Evolutionary conservation across 495 filamentous ascomycete genomes (phyloP), one percentile per base, ranked within the genome.

Genomic region (Penicillium coffeae): DNA sequence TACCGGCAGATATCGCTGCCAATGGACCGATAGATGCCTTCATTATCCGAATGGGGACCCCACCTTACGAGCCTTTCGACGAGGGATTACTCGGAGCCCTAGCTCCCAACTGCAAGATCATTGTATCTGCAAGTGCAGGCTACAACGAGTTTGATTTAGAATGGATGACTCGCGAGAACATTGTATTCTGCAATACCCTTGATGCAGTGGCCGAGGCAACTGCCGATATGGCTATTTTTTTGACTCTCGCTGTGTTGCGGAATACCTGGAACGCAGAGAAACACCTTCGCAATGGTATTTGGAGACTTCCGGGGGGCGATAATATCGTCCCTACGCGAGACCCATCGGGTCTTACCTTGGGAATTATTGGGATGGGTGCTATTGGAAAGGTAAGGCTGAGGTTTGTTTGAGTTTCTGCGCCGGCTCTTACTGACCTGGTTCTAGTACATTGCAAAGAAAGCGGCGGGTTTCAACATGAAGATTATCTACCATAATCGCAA

Each of bases 401-500:
- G 10, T 30, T 5, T 30, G 10, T 10, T 4, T 10, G 10, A 30
- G 5, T 30, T 10, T 5, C 25, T 30, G 10, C 25, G 2, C 13
- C 10, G 38, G 9, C 19, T 3, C 15, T 10, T 10, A 10, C 10
- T 30, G 38, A 40, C 15, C 38, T 4, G 21, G 9, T 13, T 39
- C 20, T 36, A 67, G 75, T 18, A 74, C 38, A 21, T 72, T 36
- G 51, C 72, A 13, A 57, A 47, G 41, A 66, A 65, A 54, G 76
- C 70, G 0, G 47, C 47, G 21, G 71, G 65, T 10, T 76, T 82
- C 51, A 75, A 74, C 9, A 77, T 83, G 75, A 70, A 63, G 33
- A 71, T 81, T n/a, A 62, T 71, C 13, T 88, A 88, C 48, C 62
- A 84, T 52, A 87, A 88, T 59, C 65, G 69, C 3, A 50, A 42